phyloP scores from a whole-genome alignment of 352 stramenopile genomes.

The Blastocystis sp. region DNA sequence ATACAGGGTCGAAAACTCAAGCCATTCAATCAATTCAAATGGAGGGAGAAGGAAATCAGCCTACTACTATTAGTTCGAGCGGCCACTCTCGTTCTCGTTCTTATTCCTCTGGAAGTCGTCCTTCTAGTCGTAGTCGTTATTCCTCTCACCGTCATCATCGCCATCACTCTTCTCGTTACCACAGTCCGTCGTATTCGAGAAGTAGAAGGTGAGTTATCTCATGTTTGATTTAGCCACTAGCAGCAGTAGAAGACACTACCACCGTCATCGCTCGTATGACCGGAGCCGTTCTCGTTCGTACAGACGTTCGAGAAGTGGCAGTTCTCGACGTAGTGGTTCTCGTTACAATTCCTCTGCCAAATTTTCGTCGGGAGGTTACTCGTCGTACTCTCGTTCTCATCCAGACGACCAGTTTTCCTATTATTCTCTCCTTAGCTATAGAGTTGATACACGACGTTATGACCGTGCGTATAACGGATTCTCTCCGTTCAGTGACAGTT shows the following conservation, averaged over 20 bases:
- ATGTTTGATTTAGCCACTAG: not conserved
- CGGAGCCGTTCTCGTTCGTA: conserved; percentile 29
- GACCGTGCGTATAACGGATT: conserved; percentile 28
- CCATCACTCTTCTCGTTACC: not conserved
- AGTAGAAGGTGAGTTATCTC: not conserved
- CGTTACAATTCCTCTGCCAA: not conserved
- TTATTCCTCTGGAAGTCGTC: conserved; percentile 17
- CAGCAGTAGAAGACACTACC: not conserved
- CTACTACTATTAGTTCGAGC: not conserved
- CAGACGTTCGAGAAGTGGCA: not conserved
- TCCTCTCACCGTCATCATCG: conserved; percentile 28
- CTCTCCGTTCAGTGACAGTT: not conserved
- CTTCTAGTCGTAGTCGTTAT: conserved; percentile 42
- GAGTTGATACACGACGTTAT: conserved; percentile 40
- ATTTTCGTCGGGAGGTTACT: not conserved
- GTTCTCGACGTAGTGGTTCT: not conserved
- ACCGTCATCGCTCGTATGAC: not conserved
- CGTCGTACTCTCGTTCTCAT: not conserved
- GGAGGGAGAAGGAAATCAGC: conserved; percentile 8
- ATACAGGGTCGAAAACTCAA: not conserved
- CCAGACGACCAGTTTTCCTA: not conserved
- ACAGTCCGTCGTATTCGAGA: not conserved
- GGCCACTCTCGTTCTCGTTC: not conserved
- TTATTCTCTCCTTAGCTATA: not conserved
- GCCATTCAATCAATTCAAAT: conserved; percentile 29